These are phyloP conservation scores for Colletotrichum australisinense DNA, from an alignment of 2,329 filamentous ascomycete species.

Conservation along the genomic window DNA sequence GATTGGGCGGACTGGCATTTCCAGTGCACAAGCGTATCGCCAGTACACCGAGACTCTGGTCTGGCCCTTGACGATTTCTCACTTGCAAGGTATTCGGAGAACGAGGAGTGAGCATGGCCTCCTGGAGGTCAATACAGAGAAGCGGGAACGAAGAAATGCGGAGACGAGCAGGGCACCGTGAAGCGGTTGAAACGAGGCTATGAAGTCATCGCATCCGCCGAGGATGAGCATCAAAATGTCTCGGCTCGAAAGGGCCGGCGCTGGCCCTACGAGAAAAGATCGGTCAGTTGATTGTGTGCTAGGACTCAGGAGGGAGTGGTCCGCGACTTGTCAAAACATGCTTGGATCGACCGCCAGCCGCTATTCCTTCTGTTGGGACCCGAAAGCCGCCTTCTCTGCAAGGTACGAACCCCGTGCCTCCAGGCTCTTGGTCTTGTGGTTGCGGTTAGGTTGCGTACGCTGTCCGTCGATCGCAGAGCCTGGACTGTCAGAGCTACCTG, in stretches of 20 bases:
- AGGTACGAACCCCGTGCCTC: slow-evolving; percentile 24
- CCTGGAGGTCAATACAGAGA: neutral
- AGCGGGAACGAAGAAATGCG: neutral
- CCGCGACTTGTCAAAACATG: slow-evolving; percentile 16
- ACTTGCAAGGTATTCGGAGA: neutral
- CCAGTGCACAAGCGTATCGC: slow-evolving; percentile 5
- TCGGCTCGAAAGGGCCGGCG: slow-evolving; percentile 9
- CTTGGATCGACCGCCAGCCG: slow-evolving; percentile 6
- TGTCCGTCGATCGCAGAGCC: slow-evolving; percentile 20
- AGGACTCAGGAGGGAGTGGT: neutral
- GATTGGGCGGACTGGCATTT: slow-evolving; percentile 15
- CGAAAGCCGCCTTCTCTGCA: slow-evolving; percentile 21
- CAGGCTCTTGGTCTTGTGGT: slow-evolving; percentile 22
- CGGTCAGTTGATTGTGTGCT: neutral
- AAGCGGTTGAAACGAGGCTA: slow-evolving; percentile 28
- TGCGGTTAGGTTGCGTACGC: slow-evolving; percentile 20
- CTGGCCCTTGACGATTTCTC: slow-evolving; percentile 6
- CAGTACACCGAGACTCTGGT: slow-evolving; percentile 10
- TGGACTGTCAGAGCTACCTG: slow-evolving; percentile 11
- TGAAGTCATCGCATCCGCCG: slow-evolving; percentile 32
- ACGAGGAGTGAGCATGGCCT: neutral
- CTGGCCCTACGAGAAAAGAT: neutral
- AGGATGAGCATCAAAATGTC: slow-evolving; percentile 16
- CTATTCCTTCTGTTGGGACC: neutral
- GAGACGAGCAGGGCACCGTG: slow-evolving; percentile 24